Conservation (phyloP, 169 alveolate genomes). For the Hepatocystis sp. region DNA sequence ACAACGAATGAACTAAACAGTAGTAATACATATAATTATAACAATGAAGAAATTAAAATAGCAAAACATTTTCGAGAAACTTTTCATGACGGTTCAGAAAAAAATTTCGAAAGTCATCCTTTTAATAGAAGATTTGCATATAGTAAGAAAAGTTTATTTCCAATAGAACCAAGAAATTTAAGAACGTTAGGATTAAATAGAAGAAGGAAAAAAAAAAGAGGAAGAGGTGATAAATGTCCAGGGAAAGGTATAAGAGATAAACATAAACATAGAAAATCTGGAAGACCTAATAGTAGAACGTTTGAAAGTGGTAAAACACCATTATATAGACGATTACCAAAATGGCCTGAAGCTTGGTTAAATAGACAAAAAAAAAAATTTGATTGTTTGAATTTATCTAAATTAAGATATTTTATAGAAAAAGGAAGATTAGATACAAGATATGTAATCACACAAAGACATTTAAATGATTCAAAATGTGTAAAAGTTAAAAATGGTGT, state of each 20-base stretch:
- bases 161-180: constrained; percentile 87
- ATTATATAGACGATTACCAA: constrained; percentile 85
- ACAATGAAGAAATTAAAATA: constrained; percentile 25
- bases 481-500: constrained; percentile 88
- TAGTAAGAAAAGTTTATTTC: constrained; percentile 85
- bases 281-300: constrained; percentile 85
- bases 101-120: constrained; percentile 80
- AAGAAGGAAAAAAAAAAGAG: constrained; percentile 83
- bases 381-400: constrained; percentile 86
- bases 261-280: constrained; percentile 81
- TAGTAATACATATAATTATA: constrained; percentile 5
- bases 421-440: constrained; percentile 88
- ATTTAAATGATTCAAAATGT: constrained; percentile 89
- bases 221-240: constrained; percentile 87
- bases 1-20: not conserved
- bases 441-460: constrained; percentile 92
- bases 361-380: constrained; percentile 83
- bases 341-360: constrained; percentile 89
- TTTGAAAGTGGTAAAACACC: constrained; percentile 90
- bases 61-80: constrained; percentile 50
- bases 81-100: constrained; percentile 75
- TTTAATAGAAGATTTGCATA: constrained; percentile 88
- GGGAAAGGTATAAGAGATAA: constrained; percentile 86
- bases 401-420: constrained; percentile 89
- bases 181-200: constrained; percentile 83